Evolutionary conservation across 768 basidiomycete species (phyloP).

Genomic region (Russula olivacea): DNA sequence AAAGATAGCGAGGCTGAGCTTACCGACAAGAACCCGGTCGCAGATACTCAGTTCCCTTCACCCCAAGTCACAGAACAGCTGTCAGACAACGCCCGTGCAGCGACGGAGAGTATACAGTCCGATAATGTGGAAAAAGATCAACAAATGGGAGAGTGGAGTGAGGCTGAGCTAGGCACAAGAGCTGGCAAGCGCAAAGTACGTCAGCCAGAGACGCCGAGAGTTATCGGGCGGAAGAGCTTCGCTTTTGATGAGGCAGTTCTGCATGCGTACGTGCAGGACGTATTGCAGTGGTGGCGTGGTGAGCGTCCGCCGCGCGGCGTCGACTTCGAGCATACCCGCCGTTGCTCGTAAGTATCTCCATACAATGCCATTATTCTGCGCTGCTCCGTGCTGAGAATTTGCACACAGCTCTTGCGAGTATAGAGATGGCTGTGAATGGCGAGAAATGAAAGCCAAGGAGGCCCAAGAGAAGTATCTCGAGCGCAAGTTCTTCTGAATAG

Average conservation of each 20-base stretch:
- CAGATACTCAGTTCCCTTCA: background rate
- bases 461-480: conserved; percentile 1
- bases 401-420: conserved; percentile 36
- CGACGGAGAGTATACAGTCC: conserved; percentile 19
- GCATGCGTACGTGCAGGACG: conserved; percentile 45
- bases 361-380: background rate
- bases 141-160: background rate
- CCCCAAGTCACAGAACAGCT: conserved; percentile 9
- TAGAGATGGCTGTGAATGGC: conserved; percentile 40
- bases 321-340: conserved; percentile 45
- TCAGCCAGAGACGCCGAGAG: conserved; percentile 28
- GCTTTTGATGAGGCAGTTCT: conserved; percentile 47
- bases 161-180: background rate
- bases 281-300: conserved; percentile 75
- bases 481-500: background rate
- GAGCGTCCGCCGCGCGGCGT: conserved; percentile 67
- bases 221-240: conserved; percentile 66
- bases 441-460: conserved; percentile 31
- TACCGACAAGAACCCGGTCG: background rate
- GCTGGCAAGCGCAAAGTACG: background rate
- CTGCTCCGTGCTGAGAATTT: background rate
- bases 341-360: conserved; percentile 56
- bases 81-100: conserved; percentile 29
- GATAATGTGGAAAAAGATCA: background rate
- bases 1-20: background rate